These are phyloP conservation scores for Petrea volubilis DNA, from an alignment of 257 asterid genomes.

Conservation along the genomic window DNA sequence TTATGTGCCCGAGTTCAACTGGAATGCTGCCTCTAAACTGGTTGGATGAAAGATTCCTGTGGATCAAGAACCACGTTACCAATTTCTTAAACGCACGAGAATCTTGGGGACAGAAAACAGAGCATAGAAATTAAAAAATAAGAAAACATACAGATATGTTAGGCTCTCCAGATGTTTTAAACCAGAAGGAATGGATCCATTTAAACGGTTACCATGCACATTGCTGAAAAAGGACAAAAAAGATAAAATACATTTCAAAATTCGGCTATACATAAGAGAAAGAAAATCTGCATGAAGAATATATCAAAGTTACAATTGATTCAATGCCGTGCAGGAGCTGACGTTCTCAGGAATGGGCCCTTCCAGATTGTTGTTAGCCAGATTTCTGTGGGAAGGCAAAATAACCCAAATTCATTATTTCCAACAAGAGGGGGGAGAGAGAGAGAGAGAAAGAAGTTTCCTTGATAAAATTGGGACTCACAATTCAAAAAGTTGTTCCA, in stretches of 20 bases:
- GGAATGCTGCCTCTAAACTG: conserved; percentile 73
- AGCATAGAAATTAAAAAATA: too few species aligned
- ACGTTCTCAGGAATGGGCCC: conserved; percentile 92
- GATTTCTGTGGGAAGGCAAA: conserved; percentile 58
- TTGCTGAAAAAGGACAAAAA: conserved; percentile 45
- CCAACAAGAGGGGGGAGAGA: too few species aligned
- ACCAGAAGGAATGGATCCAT: conserved; percentile 87
- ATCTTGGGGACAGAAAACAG: not conserved
- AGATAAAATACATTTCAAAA: not conserved
- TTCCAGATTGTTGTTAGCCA: conserved; percentile 80
- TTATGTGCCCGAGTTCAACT: conserved; percentile 76
- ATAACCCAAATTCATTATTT: not conserved
- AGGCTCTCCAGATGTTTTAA: conserved; percentile 85
- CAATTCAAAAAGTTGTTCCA: conserved; percentile 95
- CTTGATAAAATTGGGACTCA: conserved; percentile 32
- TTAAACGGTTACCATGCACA: conserved; percentile 81
- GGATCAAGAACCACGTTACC: not conserved
- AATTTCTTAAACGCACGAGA: not conserved
- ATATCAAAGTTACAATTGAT: conserved; percentile 61
- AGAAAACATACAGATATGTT: conserved; percentile 71
- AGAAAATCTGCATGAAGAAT: not conserved
- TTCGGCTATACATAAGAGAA: not conserved
- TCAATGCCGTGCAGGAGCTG: conserved; percentile 92
- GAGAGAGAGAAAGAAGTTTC: not conserved
- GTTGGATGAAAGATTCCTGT: conserved; percentile 89